Conservation (phyloP, 179 eudicot genomes). For the Spinacia oleracea region DNA sequence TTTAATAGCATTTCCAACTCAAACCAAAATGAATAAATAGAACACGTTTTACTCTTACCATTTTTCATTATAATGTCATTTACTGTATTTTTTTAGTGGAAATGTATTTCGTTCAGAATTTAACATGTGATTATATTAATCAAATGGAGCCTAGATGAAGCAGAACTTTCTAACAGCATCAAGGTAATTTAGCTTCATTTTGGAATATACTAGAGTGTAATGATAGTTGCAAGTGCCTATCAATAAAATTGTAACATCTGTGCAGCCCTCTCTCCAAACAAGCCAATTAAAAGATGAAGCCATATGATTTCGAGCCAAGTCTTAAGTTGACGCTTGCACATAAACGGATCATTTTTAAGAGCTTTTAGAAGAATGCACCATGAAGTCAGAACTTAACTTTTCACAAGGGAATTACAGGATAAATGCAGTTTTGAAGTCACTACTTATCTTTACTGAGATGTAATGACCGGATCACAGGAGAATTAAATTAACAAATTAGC, state of each 20-base stretch:
- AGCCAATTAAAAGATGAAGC: constrained; percentile 8
- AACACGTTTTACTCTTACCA: not conserved
- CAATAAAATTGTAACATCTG: not conserved
- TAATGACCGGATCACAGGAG: not conserved
- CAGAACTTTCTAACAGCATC: not conserved
- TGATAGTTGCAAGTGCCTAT: not conserved
- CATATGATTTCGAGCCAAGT: not conserved
- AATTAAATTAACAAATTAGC: not conserved
- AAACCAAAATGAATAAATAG: not conserved
- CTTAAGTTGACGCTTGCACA: not conserved
- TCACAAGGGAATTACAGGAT: not conserved
- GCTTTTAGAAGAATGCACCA: not conserved
- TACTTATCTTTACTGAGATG: not conserved
- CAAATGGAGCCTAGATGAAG: constrained; percentile 3
- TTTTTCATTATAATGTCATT: not conserved
- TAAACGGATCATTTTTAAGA: not conserved
- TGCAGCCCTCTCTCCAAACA: constrained; percentile 6
- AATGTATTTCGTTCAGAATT: not conserved
- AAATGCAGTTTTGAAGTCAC: not conserved
- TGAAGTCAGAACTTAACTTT: not conserved
- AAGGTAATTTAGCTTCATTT: not conserved
- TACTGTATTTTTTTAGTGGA: not conserved
- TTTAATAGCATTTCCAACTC: not conserved
- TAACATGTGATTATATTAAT: not conserved
- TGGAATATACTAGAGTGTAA: constrained; percentile 1